Base-by-base conservation (phyloP, 2,329 filamentous ascomycete species). In the Dactylellina leptospora region DNA sequence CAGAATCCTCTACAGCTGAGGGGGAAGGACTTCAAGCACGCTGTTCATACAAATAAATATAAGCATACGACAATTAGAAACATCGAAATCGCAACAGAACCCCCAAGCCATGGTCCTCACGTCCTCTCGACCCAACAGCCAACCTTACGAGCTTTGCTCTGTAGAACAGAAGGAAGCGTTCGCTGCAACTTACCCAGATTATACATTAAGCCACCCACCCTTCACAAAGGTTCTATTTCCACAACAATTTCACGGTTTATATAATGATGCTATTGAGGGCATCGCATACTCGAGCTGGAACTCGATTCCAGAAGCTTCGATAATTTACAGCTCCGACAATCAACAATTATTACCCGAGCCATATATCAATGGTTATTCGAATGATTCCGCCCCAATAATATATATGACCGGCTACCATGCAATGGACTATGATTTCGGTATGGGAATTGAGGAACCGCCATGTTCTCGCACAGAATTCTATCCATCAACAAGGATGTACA, bases 101-200 rank as follows among this genome's bases (percentile, higher is more conserved):
- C n/a, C n/a, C n/a, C 53, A 48, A 59, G 40, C 36, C 40, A 59
- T 59, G 55, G 55, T 66, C 40, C 33, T 45, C 13, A 63, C 33
- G 11, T 51, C 30, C n/a, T 28, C 28, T 28, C 16, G 50, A 66
- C 18, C 28, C 13, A 23, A 42, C 22, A 36, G 16, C 33, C 22
- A n/a, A 18, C 13, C 40, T 45, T 61, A 55, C 22, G 48, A 50
- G 13, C 23, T 23, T 42, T 51, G 27, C 11, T 53, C 25, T 38
- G 22, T 16, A 44, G 50, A 55, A 27, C 30, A 36, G 33, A 56
- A 36, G 45, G 36, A 51, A 22, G 3, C n/a, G 3, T 55, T 56
- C 11, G 0, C 18, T 33, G 51, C 36, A 3, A 25, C 2, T n/a
- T 50, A 51, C 36, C 9, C 42, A 5, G 30, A 20, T 6, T 66